phyloP scores from a whole-genome alignment of 2,329 filamentous ascomycete genomes.

The Zasmidium cellare region DNA sequence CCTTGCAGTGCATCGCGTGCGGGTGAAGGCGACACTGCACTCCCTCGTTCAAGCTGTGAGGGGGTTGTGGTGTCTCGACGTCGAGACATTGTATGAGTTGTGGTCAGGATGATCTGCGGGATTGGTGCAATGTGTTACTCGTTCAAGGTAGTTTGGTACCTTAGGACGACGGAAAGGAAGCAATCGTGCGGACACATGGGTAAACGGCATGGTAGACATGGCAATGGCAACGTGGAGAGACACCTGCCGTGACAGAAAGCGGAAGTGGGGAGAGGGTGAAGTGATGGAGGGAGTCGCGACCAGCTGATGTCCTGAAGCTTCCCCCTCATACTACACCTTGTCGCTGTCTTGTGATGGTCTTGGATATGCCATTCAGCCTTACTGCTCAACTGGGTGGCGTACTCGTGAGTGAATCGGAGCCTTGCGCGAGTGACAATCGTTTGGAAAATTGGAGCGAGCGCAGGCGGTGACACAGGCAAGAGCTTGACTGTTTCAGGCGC shows the following conservation, averaged over 20 bases:
- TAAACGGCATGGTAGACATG: background rate
- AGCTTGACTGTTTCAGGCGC: background rate
- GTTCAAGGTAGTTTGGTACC: background rate
- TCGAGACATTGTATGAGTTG: conserved; percentile 8
- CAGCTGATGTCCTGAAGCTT: background rate
- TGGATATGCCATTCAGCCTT: background rate
- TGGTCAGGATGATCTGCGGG: background rate
- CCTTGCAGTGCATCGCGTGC: conserved; percentile 20
- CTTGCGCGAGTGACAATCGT: background rate
- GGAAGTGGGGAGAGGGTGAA: background rate
- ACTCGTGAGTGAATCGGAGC: background rate
- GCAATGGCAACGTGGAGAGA: background rate
- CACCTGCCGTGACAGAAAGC: background rate
- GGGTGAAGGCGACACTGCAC: conserved; percentile 11
- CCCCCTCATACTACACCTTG: background rate
- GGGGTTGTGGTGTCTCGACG: conserved; percentile 10
- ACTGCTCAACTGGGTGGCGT: background rate
- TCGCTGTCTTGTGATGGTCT: background rate
- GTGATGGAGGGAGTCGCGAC: background rate
- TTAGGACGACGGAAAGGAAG: background rate
- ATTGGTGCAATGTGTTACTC: background rate
- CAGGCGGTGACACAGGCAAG: background rate
- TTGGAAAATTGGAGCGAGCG: background rate
- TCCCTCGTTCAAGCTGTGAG: conserved; percentile 6
- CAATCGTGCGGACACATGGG: background rate